Base-by-base conservation (phyloP, 345 rosid species). In the Mercurialis annua region DNA sequence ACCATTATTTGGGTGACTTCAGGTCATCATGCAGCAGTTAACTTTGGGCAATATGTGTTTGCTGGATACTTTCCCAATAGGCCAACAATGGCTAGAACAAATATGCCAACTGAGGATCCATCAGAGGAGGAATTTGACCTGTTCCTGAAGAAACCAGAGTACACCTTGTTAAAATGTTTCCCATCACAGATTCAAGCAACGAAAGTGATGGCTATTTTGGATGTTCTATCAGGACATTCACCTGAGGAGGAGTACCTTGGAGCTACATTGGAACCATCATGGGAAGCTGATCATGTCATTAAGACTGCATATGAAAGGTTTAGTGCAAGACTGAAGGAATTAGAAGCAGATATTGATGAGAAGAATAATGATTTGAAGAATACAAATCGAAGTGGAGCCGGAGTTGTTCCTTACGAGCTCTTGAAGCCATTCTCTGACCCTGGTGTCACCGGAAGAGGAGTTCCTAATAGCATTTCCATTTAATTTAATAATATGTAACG, bases 11-110 rank as follows among this genome's bases (percentile, higher is more conserved):
- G 86, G 86, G 76, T 79, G 16, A 7, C 81, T 24, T 77, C 86
- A 0, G 86, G 73, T 9, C 83, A 74, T 59, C 86, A 82, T 21
- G 86, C 86, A 4, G 81, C 83, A 5, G 86, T 82, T 23, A 82
- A 79, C 67, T 79, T 79, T 42, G 81, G 81, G 2, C 83, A 79
- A 59, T 77, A 77, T 36, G 26, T 68, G 27, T 80, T 36, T 43
- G 78, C 62, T 14, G 83, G 82, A 4, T 77, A 77, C 64, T 75
- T 79, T 75, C 86, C 83, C 0, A 77, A 79, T 29, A 59, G 78
- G 65, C 81, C 83, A 3, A 80, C 83, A 33, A 63, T 75, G 0
- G 60, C 66, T 14, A 30, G 78, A 56, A 57, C 59, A 21, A 72
- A 78, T 8, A 78, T 85, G 82, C 84, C 85, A 0, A 31, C 59